Evolutionary conservation across 495 filamentous ascomycete genomes (phyloP), one percentile per base, ranked within the genome.

Genomic region (Aspergillus diversus): DNA sequence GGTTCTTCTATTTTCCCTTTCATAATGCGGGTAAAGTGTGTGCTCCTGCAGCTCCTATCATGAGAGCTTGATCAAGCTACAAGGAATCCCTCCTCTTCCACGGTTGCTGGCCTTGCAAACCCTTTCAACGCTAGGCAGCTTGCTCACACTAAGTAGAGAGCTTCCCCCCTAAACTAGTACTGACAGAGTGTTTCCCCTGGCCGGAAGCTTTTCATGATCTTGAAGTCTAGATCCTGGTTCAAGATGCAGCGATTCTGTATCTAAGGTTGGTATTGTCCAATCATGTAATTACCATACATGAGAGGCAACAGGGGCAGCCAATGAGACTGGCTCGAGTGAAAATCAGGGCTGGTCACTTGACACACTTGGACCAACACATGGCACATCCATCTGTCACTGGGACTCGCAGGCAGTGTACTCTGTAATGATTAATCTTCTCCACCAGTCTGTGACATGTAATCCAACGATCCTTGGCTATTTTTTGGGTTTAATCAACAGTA

Each of bases 261-360:
- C 27, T 57, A 51, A 33, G 33, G 43, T 46, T n/a, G 13, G 48
- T 57, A 58, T 34, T 54, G 55, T 61, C 43, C 39, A 17, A 60
- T 58, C 6, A 39, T 52, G 51, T 63, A 58, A 57, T 66, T 64
- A 61, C 61, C 33, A 49, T 69, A 69, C 66, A 12, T 59, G 49
- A 32, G 50, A 53, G 55, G 59, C 64, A 63, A 39, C 50, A 47
- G 17, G 33, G 46, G 12, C 39, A 54, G 51, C 69, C 71, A 71
- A 73, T 71, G 1, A 67, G 9, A 49, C 1, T 5, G 42, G 39
- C 65, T 65, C 60, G 50, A 62, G 69, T 55, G 63, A 69, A 73
- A 75, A 75, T 64, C 64, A 68, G 62, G 57, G 60, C 53, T 66
- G 70, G 70, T 75, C 72, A 73, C 68, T 70, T 70, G 72, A 75